Percentiles rank a stretch among this genome's conserved stretches.
These are phyloP conservation scores for Jacaranda mimosifolia DNA, from an alignment of 257 asterid genomes.

Conservation along the genomic window DNA sequence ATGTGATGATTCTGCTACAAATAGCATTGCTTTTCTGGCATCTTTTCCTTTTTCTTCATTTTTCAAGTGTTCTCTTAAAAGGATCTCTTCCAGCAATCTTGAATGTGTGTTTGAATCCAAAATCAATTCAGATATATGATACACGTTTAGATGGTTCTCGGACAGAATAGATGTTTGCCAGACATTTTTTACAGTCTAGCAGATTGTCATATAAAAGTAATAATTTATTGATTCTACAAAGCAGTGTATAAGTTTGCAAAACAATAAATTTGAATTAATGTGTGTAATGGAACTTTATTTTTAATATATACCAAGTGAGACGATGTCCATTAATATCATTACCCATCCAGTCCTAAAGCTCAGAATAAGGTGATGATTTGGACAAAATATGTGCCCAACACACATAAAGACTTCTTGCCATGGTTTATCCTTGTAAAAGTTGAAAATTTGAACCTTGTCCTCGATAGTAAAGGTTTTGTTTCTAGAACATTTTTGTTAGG, in stretches of 20 bases:
- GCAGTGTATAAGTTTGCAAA: background rate
- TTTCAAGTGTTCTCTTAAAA: background rate
- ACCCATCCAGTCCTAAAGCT: background rate
- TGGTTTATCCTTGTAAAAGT: slow-evolving; percentile 8
- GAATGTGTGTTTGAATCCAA: background rate
- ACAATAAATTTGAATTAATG: background rate
- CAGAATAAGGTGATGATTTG: background rate
- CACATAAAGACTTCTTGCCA: background rate
- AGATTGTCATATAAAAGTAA: background rate
- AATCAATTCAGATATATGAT: background rate
- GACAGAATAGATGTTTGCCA: background rate
- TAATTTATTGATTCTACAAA: background rate
- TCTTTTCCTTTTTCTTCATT: background rate
- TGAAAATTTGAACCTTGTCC: background rate
- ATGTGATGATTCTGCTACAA: background rate
- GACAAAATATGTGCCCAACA: too few species aligned
- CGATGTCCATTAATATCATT: background rate
- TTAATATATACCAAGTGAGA: background rate
- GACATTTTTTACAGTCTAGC: background rate
- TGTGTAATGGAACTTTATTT: background rate
- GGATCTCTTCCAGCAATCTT: background rate
- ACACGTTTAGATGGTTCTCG: background rate
- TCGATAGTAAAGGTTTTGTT: background rate
- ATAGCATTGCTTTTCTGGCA: background rate
- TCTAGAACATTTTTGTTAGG: background rate